These are phyloP conservation scores for Bifiguratus adelaidae DNA, from an alignment of 192 early-diverging fungal genomes.

Conservation along the genomic window DNA sequence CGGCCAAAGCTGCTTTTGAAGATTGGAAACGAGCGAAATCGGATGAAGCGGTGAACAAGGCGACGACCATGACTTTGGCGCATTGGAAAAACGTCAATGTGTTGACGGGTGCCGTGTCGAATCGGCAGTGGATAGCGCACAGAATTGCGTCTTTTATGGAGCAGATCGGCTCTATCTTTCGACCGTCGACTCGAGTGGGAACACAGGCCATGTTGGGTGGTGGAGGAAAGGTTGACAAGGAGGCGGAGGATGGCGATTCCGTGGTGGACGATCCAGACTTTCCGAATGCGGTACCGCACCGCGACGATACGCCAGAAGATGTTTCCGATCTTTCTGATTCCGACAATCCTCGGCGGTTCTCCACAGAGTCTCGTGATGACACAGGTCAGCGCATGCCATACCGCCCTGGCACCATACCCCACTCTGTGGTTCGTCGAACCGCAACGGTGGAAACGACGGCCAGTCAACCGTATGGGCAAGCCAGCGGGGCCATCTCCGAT, in stretches of 20 bases:
- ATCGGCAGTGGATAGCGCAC: slow-evolving; percentile 1
- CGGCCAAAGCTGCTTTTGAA: slow-evolving; percentile 86
- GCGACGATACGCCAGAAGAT: slow-evolving; percentile 12
- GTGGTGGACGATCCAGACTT: no score
- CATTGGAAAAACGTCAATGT: slow-evolving; percentile 58
- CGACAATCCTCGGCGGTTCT: not conserved
- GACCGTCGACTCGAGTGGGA: not conserved
- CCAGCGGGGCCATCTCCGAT: not conserved
- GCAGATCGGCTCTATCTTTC: not conserved
- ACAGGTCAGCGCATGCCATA: slow-evolving; percentile 7
- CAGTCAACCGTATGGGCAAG: not conserved
- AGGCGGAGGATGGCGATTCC: slow-evolving; percentile 22
- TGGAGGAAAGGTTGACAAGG: not conserved
- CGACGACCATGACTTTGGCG: slow-evolving; percentile 34
- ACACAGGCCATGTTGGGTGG: not conserved
- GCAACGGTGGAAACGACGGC: not conserved
- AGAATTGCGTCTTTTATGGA: slow-evolving; percentile 2
- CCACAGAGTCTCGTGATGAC: no score
- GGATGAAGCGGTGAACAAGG: slow-evolving; percentile 77
- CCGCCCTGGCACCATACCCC: slow-evolving; percentile 25
- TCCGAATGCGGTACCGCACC: no score
- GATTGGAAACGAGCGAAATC: slow-evolving; percentile 80
- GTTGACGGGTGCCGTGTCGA: slow-evolving; percentile 2
- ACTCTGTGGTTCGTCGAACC: slow-evolving; percentile 25
- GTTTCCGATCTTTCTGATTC: slow-evolving; percentile 8